Conservation (phyloP, 441 rosid species). For the Euphorbia corollata region DNA sequence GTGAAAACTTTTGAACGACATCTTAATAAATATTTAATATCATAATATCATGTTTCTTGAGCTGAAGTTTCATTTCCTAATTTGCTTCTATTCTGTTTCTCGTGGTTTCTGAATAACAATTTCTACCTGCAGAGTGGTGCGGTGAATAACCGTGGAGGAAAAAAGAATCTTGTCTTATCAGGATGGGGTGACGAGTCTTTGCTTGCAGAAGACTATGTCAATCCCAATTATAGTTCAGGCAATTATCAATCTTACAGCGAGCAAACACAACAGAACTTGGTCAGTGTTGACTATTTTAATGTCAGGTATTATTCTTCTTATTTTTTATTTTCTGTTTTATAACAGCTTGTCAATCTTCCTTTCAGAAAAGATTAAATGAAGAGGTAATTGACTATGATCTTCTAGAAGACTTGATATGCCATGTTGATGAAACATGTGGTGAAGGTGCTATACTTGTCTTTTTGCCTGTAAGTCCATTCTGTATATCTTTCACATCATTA, state of each 20-base stretch:
- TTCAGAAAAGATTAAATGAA: slow-evolving; percentile 79
- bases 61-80: neutral
- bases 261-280: slow-evolving; percentile 73
- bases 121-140: slow-evolving; percentile 50
- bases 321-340: slow-evolving; percentile 13
- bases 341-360: slow-evolving; percentile 13
- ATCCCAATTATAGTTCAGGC: slow-evolving; percentile 57
- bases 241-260: slow-evolving; percentile 57
- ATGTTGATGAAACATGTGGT: slow-evolving; percentile 69
- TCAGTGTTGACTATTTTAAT: slow-evolving; percentile 21
- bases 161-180: slow-evolving; percentile 89
- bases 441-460: slow-evolving; percentile 83
- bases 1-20: neutral
- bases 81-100: neutral
- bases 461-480: slow-evolving; percentile 62
- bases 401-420: slow-evolving; percentile 80
- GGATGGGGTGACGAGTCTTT: slow-evolving; percentile 85
- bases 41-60: slow-evolving; percentile 5
- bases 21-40: neutral
- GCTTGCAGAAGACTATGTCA: slow-evolving; percentile 58
- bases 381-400: slow-evolving; percentile 82
- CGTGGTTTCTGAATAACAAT: slow-evolving; percentile 9
- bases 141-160: slow-evolving; percentile 70
- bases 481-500: slow-evolving; percentile 13
- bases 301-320: slow-evolving; percentile 13